Conservation (phyloP, 2,329 filamentous ascomycete genomes). For the Bipolaris oryzae region DNA sequence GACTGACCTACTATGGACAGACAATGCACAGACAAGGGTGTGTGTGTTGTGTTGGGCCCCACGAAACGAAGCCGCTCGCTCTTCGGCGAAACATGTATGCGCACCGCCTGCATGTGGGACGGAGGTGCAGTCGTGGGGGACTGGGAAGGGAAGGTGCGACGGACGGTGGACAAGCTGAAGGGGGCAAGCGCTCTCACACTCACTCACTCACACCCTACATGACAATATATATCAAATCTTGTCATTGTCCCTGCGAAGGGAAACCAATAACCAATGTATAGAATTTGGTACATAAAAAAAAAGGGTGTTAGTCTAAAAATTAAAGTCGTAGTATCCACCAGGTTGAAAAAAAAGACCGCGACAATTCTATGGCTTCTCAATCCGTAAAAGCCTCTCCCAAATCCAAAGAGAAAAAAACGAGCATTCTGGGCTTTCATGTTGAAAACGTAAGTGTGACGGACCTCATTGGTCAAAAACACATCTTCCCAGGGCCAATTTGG, state of each 20-base stretch:
- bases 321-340: constrained; percentile 21
- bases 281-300: constrained; percentile 11
- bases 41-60: no score
- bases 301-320: constrained; percentile 23
- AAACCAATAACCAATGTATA: constrained; percentile 1
- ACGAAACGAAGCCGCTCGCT: no score
- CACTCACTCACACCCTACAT: no score
- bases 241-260: constrained; percentile 17
- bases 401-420: not conserved
- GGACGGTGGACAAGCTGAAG: no score
- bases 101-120: no score
- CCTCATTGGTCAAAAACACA: constrained; percentile 1
- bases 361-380: constrained; percentile 13
- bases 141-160: no score
- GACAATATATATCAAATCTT: not conserved
- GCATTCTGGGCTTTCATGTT: not conserved
- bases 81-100: no score
- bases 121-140: no score
- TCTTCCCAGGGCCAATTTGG: constrained; percentile 11
- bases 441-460: not conserved
- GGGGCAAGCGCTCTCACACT: no score
- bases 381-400: not conserved
- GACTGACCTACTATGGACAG: no score
- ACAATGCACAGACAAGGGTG: no score
- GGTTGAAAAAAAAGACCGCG: not conserved